Evolutionary conservation across 148 eudicot genomes (phyloP), one percentile per base, ranked within the genome.

Genomic region (Vaccinium myrtillus): DNA sequence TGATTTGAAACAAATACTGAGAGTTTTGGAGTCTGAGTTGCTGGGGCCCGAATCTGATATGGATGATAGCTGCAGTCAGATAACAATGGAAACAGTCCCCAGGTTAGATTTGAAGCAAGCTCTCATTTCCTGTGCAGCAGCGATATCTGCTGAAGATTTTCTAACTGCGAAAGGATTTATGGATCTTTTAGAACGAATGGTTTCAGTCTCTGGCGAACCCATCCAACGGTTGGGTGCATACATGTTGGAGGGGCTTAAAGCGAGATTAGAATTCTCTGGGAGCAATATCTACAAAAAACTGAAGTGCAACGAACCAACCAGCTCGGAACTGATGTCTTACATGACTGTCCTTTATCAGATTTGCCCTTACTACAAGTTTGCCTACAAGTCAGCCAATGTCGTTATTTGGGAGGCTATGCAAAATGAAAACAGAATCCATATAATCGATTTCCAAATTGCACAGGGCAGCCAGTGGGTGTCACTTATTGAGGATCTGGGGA

Each of bases 391-490:
- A 12, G 81, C 99, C 43, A 96, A 96, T 75, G 90, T 84, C 2
- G 79, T 87, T 27, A 95, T 96, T 36, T 81, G 80, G 56, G 97
- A 96, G 88, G 97, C 92, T 4, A 88, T 94, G 90, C 87, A 87
- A 85, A 83, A 91, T 14, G 94, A 94, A 82, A 82, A 61, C 30
- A 87, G 87, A 79, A 92, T 97, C 67, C 99, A 97, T 86, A 93
- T 97, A 10, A 93, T 97, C 1, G 99, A 97, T 87, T 97, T 97
- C 78, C 96, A 92, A 67, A 90, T 97, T 13, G 98, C 92, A 1
- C 93, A 93, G 89, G 99, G 99, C 2, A 92, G 93, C 77, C 99
- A 97, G 82, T 97, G 98, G 99, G 51, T 91, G 67, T 48, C 74
- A 8, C 88, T 97, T 36, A 87, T 97, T 15, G 84, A 92, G 84